These are phyloP conservation scores for Triglochin maritima DNA, from an alignment of 106 monocot species.

Conservation along the genomic window DNA sequence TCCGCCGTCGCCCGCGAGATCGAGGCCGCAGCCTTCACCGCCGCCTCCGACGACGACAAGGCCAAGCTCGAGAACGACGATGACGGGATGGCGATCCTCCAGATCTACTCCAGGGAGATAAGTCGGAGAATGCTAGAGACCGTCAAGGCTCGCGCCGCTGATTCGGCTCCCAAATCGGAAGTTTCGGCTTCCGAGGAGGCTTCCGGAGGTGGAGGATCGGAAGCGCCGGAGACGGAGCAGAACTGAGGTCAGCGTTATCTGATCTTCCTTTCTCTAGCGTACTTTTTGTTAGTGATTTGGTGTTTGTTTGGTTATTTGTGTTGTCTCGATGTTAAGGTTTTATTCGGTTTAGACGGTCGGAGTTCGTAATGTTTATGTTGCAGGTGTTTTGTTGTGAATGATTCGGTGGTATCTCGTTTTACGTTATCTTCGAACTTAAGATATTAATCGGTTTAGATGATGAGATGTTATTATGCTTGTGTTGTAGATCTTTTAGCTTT, in stretches of 20 bases:
- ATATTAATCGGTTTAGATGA: too few relatives aligned
- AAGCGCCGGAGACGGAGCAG: neutral
- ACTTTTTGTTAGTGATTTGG: neutral
- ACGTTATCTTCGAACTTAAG: neutral
- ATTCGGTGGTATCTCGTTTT: neutral
- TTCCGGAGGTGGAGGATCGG: neutral
- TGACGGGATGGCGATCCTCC: constrained; percentile 21
- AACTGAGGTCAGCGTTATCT: neutral
- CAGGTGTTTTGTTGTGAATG: neutral
- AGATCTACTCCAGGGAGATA: constrained; percentile 31
- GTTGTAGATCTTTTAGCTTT: too few relatives aligned
- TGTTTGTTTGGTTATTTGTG: neutral
- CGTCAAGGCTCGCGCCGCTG: constrained; percentile 20
- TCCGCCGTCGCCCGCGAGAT: constrained; percentile 14
- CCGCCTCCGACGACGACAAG: constrained; percentile 2
- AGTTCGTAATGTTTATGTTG: neutral
- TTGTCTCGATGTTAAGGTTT: neutral
- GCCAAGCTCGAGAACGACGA: constrained; percentile 1
- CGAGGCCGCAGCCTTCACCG: constrained; percentile 27
- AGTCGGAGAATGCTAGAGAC: constrained; percentile 24
- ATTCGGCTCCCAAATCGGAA: neutral
- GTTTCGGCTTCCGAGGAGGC: neutral
- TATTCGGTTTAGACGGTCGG: neutral
- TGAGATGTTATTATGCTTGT: too few relatives aligned
- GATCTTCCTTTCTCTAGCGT: neutral